Base-by-base conservation (phyloP, 345 rosid species). In the Lepidium africanum region DNA sequence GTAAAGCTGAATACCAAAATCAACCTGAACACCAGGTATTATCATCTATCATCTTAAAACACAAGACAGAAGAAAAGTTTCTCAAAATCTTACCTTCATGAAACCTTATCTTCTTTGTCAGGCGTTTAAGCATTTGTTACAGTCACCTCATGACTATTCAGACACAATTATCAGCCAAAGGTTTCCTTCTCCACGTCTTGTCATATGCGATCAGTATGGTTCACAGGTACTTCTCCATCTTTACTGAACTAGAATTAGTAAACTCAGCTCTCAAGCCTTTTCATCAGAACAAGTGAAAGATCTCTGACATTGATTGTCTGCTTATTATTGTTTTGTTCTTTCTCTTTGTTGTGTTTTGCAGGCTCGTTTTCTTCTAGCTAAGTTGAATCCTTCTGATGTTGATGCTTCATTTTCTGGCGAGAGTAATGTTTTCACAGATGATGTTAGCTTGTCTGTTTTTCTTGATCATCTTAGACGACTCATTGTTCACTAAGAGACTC, bases 151-250 rank as follows among this genome's bases (percentile, higher is more conserved):
- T 43, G 90, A 81, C 70, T 86, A 84, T 65, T 78, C 82, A n/a
- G 85, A 81, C 59, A 79, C 72, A 19, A 84, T 89, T 63, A 80
- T 94, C 62, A 89, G 71, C 65, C 87, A 94, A 74, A 86, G 99
- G 82, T 94, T 94, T 77, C 99, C 97, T 6, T 83, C 80, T 25
- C 97, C 99, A 49, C 97, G 99, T 47, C 72, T 94, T 14, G 99
- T 91, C 47, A 75, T 85, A 51, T 94, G 97, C 59, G 96, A 94
- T 83, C 99, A 94, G 77, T 86, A 91, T 79, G 95, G 97, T 69
- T 94, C 99, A 42, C 99, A 91, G 99, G 97, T 91, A 43, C 41
- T n/a, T n/a, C n/a, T n/a, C n/a, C n/a, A n/a, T n/a, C n/a, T n/a
- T n/a, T n/a, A n/a, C n/a, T n/a, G n/a, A n/a, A n/a, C n/a, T n/a